Evolutionary conservation across 139 green algal genomes (phyloP), one percentile per base, ranked within the genome.

Genomic region (Chlorella vulgaris): DNA sequence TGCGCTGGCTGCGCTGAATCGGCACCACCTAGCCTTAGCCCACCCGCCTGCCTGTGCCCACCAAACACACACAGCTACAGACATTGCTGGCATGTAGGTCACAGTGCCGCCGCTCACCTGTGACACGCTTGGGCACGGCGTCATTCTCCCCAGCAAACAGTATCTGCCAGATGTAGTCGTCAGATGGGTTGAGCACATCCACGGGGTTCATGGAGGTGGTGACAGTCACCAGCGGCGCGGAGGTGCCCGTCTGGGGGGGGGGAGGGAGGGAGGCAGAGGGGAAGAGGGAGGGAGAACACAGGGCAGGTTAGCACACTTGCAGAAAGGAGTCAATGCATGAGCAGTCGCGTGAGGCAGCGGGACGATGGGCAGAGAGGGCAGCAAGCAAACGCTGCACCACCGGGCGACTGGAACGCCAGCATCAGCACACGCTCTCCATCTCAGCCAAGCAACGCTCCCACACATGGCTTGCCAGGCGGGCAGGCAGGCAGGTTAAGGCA

Each of bases 91-190:
- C n/a, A n/a, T n/a, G n/a, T n/a, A n/a, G n/a, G n/a, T n/a, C n/a
- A n/a, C n/a, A n/a, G n/a, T n/a, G n/a, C n/a, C n/a, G n/a, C n/a
- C n/a, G 18, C 74, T 60, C 76, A 78, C 76, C 83, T 13, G 83
- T 87, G 13, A 87, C 83, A 28, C 83, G 76, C 69, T 84, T 87
- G 69, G 83, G 83, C 36, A 87, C 69, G 24, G 75, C 71, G 63
- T 87, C 83, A 42, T 87, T 87, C 61, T 87, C 83, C n/a, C 83
- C 83, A 0, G 83, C 83, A 87, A 87, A 87, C 83, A 87, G 67
- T 15, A 87, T 84, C 69, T 87, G 83, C 83, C 83, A 87, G 71
- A 87, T 85, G 39, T 87, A 87, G 62, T 87, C 78, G 36, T 87
- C 83, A 19, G 38, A 73, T 31, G 83, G 83, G 68, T 87, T 85